Conservation (phyloP, 352 stramenopile species). For the Pythium guiyangense region DNA sequence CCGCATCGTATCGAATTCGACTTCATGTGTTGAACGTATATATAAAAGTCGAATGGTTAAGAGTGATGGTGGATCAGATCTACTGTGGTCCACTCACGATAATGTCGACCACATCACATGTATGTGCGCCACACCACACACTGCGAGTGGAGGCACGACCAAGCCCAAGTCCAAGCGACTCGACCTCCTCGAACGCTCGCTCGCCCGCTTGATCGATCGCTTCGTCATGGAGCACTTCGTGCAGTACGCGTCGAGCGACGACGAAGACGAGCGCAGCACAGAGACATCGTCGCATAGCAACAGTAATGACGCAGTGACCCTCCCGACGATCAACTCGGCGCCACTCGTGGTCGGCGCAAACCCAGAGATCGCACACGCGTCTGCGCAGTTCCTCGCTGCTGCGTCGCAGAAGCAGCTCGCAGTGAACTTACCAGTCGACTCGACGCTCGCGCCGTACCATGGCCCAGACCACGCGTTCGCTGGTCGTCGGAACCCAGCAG, state of each 20-base stretch:
- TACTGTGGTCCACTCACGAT: no score
- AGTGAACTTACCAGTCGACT: conserved; percentile 64
- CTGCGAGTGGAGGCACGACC: no score
- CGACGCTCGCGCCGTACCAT: conserved; percentile 49
- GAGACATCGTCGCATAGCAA: background rate
- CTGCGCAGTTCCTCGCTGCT: conserved; percentile 31
- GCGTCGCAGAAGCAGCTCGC: conserved; percentile 36
- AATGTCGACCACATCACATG: no score
- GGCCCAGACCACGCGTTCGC: conserved; percentile 28
- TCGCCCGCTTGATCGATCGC: no score
- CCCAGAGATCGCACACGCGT: conserved; percentile 19
- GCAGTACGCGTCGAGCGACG: conserved; percentile 48
- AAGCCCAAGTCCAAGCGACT: no score
- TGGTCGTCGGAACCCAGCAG: conserved; percentile 24
- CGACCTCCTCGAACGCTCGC: no score
- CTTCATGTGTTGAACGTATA: no score
- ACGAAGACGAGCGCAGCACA: conserved; percentile 17
- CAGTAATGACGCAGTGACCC: conserved; percentile 11
- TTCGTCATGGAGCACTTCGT: conserved; percentile 36
- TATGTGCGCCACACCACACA: no score
- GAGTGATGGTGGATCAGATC: no score
- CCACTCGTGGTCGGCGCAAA: conserved; percentile 30
- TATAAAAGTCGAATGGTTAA: no score
- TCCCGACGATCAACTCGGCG: conserved; percentile 54
- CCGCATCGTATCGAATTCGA: no score